A percentile compares a stretch with the other conserved stretches of the same genome.
phyloP scores from a whole-genome alignment of 345 rosid species.

The Cardamine resedifolia region DNA sequence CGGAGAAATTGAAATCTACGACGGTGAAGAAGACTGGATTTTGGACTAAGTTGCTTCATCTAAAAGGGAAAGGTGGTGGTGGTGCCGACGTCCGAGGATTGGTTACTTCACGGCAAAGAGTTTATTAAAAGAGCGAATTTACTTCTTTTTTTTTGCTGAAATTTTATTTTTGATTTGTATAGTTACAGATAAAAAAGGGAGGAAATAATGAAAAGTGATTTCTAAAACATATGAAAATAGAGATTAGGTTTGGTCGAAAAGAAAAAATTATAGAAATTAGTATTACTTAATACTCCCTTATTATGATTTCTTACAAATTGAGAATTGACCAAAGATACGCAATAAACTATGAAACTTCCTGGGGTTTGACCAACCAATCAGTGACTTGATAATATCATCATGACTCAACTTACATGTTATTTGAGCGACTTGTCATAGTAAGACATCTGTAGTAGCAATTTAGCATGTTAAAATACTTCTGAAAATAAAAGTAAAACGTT shows the following conservation, averaged over 20 bases:
- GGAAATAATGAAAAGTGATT: slow-evolving; percentile 11
- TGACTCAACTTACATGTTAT: background rate
- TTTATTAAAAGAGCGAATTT: slow-evolving; percentile 4
- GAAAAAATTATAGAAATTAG: background rate
- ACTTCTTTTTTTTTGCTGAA: background rate
- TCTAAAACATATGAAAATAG: background rate
- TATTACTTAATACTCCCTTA: background rate
- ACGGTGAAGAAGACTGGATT: slow-evolving; percentile 46
- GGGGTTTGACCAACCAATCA: slow-evolving; percentile 11
- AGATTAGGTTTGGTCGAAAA: background rate
- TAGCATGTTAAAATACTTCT: no score
- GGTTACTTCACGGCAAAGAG: slow-evolving; percentile 31
- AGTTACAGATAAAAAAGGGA: slow-evolving; percentile 22
- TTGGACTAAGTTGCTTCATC: slow-evolving; percentile 64
- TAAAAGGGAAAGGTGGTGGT: slow-evolving; percentile 48
- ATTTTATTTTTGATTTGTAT: slow-evolving; percentile 24
- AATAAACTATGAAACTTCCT: background rate
- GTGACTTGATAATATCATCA: background rate
- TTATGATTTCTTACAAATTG: background rate
- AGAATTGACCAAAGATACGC: background rate
- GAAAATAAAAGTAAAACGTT: background rate
- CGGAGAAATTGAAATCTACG: slow-evolving; percentile 24
- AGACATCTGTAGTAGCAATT: background rate
- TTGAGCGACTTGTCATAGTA: background rate
- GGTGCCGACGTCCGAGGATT: slow-evolving; percentile 32